Percentiles rank a stretch among this genome's conserved stretches.
These are phyloP conservation scores for Corrigiola litoralis DNA, from an alignment of 179 eudicot species.

Conservation along the genomic window DNA sequence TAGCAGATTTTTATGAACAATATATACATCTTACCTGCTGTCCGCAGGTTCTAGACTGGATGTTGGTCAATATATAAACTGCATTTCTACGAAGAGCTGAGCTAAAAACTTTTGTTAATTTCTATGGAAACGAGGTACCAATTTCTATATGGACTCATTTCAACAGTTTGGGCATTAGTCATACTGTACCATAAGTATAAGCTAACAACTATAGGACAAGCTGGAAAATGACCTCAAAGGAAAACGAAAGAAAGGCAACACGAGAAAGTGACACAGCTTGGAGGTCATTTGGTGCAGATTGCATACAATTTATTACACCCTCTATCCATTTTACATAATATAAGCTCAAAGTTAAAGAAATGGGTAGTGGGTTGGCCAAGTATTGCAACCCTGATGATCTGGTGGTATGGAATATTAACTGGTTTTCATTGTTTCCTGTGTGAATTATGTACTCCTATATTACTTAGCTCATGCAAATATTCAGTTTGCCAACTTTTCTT, in stretches of 20 bases:
- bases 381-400: conserved; percentile 84
- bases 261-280: neutral
- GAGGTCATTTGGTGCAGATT: neutral
- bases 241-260: neutral
- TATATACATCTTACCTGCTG: conserved; percentile 4
- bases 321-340: neutral
- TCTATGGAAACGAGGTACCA: conserved; percentile 91
- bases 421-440: neutral
- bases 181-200: conserved; percentile 20
- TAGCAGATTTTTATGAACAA: neutral
- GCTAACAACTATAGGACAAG: conserved; percentile 29
- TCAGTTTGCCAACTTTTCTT: too few relatives aligned
- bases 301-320: neutral
- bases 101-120: conserved; percentile 88
- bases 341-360: neutral
- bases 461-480: neutral
- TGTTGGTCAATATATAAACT: conserved; percentile 88
- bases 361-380: conserved; percentile 95
- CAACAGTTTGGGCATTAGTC: conserved; percentile 23
- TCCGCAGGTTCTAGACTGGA: conserved; percentile 85
- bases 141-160: conserved; percentile 3
- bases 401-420: conserved; percentile 38
- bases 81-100: conserved; percentile 90
- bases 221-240: conserved; percentile 19
- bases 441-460: neutral